Percentiles rank a stretch among this genome's conserved stretches.
Evolutionary conservation across 2,329 filamentous ascomycete genomes (phyloP).

Genomic region (Xylariaceae sp.): DNA sequence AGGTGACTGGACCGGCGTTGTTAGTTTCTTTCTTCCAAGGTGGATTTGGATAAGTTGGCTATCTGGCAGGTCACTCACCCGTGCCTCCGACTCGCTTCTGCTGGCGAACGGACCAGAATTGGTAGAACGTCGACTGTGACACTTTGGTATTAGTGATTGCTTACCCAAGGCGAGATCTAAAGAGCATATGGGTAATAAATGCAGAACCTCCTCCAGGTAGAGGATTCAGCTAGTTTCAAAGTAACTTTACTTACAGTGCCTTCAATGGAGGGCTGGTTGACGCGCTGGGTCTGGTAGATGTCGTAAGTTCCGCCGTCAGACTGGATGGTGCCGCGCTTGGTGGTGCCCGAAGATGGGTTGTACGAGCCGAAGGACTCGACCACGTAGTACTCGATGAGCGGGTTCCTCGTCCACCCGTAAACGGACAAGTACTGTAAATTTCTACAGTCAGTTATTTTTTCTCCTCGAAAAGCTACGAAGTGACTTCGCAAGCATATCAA

Average conservation of each 20-base stretch:
- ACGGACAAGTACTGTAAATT: conserved; percentile 46
- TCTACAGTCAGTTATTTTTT: too few relatives aligned
- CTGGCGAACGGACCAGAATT: conserved; percentile 59
- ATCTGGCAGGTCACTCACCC: too few relatives aligned
- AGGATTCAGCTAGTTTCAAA: conserved; percentile 35
- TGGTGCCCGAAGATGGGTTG: conserved; percentile 41
- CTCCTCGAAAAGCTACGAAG: too few relatives aligned
- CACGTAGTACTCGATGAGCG: conserved; percentile 49
- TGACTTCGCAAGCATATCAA: too few relatives aligned
- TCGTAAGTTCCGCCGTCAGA: conserved; percentile 44
- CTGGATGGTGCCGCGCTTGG: conserved; percentile 39
- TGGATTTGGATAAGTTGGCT: too few relatives aligned
- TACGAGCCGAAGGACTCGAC: conserved; percentile 45
- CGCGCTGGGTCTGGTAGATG: conserved; percentile 44
- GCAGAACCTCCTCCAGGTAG: neutral
- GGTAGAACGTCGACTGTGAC: conserved; percentile 50
- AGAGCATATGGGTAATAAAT: too few relatives aligned
- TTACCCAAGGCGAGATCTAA: too few relatives aligned
- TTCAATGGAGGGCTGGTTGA: conserved; percentile 52
- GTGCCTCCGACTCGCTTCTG: conserved; percentile 52
- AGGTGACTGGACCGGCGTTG: too few relatives aligned
- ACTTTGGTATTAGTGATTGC: neutral
- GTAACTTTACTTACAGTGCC: conserved; percentile 42
- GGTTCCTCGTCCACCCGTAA: conserved; percentile 47
- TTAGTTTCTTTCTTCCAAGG: too few relatives aligned